Base-by-base conservation (phyloP, 176 grass and related monocot genomes). In the Zoysia pacifica region DNA sequence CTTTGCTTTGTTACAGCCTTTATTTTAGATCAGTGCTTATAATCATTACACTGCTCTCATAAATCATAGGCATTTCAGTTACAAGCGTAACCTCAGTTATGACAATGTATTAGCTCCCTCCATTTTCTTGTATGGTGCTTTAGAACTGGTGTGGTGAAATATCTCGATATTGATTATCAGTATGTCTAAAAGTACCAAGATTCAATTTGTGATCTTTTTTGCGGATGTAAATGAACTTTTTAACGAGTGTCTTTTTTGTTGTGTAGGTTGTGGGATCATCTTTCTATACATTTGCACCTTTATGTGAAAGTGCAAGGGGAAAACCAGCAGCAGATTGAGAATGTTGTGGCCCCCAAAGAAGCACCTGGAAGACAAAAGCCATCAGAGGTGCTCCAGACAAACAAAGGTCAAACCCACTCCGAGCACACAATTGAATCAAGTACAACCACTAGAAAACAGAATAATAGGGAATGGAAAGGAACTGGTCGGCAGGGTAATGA, bases 261-360 rank as follows among this genome's bases (percentile, higher is more conserved):
- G 73, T 85, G 52, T 75, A 97, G 94, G 94, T 76, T 97, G 77
- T 97, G 91, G 91, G 88, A 93, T 76, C 88, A 97, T 91, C 86
- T 97, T 62, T 93, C 91, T 80, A 65, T 80, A 51, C 87, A 97
- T 81, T 82, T 84, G 59, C 75, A 83, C 80, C 76, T 89, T 18
- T 97, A 97, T 83, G 77, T 86, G 72, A 78, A 82, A 80, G 54
- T 59, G 55, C 77, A 90, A 71, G 76, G 65, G 65, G 39, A 81
- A 55, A 10, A 35, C 9, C 68, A 84, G 80, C 60, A 79, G 66
- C 79, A 84, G 48, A 67, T 52, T 61, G 85, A 76, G 46, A 78
- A 68, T 77, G 75, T 75, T 73, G 76, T 67, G 35, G 56, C 20
- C 19, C 60, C 75, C 43, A 91, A 84, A 66, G 84, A 85, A 83